Base-by-base conservation (phyloP, 2,329 filamentous ascomycete genomes). In the Fusarium dimerum region DNA sequence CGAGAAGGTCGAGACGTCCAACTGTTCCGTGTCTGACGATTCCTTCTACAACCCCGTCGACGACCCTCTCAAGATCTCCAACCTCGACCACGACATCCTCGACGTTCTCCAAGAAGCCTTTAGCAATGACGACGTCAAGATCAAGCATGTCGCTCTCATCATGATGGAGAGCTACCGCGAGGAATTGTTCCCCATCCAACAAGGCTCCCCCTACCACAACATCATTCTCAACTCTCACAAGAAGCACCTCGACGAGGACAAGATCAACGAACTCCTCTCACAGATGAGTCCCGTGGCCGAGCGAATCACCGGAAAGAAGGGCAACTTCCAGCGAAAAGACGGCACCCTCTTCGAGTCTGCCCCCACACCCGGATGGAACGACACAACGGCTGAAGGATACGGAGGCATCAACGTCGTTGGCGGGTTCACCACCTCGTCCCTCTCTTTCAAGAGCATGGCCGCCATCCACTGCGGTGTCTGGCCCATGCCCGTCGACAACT, bases 141-240 rank as follows among this genome's bases (percentile, higher is more conserved):
- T 78, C 50, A 75, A 76, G 54, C 75, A 78, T 51, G 66, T 78
- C 11, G 65, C 78, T n/a, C 56, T 77, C 9, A 55, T 78, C 17
- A 72, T 76, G 45, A 67, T 78, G 41, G 76, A 78, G 56, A 77
- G 75, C 42, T 75, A 74, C 2, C 69, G 76, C 5, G 71, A 73
- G 15, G 76, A 78, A 43, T 68, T 78, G 1, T 78, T 78, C 52
- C 76, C 76, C 4, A 57, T 78, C 18, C 74, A 75, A 36, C 70
- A 72, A 50, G 67, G 67, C 3, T 75, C 71, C 4, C 62, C 71
- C 26, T 71, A 76, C 16, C 71, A 69, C 53, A 64, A 70, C 4
- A 68, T 68, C 1, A 64, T 73, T 3, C 50, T 63, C 10, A 54
- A 67, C 11, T 72, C 72, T 1, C 65, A 67, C 39, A 62, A 66